Evolutionary conservation across 148 eudicot genomes (phyloP).

Genomic region (Silene uniflora): DNA sequence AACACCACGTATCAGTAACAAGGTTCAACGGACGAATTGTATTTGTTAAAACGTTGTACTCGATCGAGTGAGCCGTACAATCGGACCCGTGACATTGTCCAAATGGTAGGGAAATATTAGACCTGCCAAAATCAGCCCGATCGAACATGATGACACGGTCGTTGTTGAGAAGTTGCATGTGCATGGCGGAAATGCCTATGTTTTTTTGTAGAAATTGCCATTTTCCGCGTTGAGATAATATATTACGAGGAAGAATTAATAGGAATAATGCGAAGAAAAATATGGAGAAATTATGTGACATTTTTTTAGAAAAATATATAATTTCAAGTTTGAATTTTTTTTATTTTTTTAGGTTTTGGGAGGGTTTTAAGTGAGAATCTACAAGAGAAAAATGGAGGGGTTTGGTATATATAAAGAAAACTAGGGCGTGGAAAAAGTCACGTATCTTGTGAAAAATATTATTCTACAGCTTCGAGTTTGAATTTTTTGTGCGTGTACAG

Average conservation of each 20-base stretch:
- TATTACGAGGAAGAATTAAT: background rate
- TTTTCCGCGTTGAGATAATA: conserved; percentile 13
- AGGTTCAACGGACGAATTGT: conserved; percentile 54
- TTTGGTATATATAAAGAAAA: background rate
- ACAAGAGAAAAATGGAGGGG: background rate
- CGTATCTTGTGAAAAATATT: background rate
- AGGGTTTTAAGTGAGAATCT: background rate
- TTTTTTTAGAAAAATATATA: background rate
- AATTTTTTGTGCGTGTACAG: too few species aligned
- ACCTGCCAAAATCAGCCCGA: conserved; percentile 46
- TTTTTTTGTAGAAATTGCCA: conserved; percentile 35
- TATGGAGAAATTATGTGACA: background rate
- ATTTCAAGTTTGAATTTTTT: background rate
- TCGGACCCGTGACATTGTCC: conserved; percentile 36
- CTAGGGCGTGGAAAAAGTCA: background rate
- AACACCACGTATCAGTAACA: conserved; percentile 70
- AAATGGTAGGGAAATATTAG: conserved; percentile 36
- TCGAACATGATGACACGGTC: conserved; percentile 50
- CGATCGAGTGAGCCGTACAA: conserved; percentile 78
- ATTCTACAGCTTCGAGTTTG: too few species aligned
- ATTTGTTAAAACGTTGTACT: conserved; percentile 45
- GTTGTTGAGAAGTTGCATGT: conserved; percentile 47
- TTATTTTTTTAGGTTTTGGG: background rate
- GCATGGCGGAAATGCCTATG: conserved; percentile 51
- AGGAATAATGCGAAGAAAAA: conserved; percentile 20